Conservation (phyloP, 495 filamentous ascomycete species). For the Penicillium canariense region DNA sequence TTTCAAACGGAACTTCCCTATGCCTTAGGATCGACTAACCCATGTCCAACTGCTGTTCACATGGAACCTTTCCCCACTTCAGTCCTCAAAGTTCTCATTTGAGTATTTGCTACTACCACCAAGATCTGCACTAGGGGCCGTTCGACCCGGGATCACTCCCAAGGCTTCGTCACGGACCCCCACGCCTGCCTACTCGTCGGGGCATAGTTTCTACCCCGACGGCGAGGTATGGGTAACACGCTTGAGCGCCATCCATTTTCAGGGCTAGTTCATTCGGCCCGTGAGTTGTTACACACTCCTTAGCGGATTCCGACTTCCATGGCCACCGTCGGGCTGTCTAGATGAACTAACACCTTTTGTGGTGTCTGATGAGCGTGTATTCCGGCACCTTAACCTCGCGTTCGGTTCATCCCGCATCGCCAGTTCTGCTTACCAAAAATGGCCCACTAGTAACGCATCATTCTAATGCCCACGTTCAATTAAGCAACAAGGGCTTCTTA, state of each 20-base stretch:
- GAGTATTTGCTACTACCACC: constrained; percentile 2
- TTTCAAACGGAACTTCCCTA: constrained; percentile 2
- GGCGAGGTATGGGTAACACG: constrained; percentile 1
- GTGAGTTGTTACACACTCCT: constrained; percentile 2
- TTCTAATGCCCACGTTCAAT: constrained; percentile 2
- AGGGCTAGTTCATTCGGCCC: constrained; percentile 1
- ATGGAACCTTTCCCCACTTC: constrained; percentile 2
- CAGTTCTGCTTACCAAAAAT: constrained; percentile 2
- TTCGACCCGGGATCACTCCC: constrained; percentile 1
- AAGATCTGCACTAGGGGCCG: constrained; percentile 1
- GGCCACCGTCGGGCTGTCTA: constrained; percentile 1
- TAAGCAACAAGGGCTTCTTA: constrained; percentile 2
- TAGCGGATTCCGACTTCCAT: constrained; percentile 2
- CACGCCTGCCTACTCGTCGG: no score
- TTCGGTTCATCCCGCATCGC: constrained; percentile 1
- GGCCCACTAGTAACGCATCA: constrained; percentile 2
- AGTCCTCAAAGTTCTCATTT: constrained; percentile 2
- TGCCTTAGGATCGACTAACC: constrained; percentile 2
- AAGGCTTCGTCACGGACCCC: constrained; percentile 2
- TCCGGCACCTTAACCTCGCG: constrained; percentile 1
- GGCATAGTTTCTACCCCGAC: constrained; percentile 1
- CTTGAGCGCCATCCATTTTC: constrained; percentile 2
- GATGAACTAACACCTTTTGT: constrained; percentile 2
- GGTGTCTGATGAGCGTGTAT: constrained; percentile 2
- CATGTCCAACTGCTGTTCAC: constrained; percentile 2